Percentiles rank a stretch among this genome's conserved stretches.
Conservation (phyloP, 345 rosid species). For the Eucalyptus albens region DNA sequence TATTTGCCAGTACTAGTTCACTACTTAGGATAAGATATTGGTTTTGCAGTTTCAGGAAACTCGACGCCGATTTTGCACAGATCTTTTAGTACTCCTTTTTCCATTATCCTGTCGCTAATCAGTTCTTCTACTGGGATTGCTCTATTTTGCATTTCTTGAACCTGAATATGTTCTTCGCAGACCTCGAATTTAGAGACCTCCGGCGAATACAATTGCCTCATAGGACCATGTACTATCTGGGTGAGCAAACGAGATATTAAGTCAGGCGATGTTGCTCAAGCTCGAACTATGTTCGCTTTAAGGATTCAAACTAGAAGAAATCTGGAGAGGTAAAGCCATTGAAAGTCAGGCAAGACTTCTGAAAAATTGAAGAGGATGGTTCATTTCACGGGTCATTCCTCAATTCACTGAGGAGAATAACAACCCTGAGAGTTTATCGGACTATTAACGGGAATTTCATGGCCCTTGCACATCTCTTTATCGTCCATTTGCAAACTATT, state of each 20-base stretch:
- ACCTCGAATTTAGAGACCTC: neutral
- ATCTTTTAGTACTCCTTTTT: neutral
- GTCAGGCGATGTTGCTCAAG: neutral
- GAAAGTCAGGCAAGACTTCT: neutral
- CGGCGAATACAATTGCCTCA: neutral
- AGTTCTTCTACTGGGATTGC: neutral
- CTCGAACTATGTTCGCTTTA: neutral
- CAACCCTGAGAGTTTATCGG: neutral
- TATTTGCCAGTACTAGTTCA: neutral
- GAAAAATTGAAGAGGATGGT: neutral
- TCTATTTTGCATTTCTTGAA: neutral
- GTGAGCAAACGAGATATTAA: neutral
- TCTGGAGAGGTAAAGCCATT: neutral
- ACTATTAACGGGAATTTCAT: neutral
- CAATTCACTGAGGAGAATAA: neutral
- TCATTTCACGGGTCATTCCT: neutral
- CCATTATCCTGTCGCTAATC: neutral
- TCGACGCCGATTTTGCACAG: neutral
- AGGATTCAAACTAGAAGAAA: neutral
- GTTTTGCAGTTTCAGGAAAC: neutral
- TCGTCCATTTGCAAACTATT: neutral
- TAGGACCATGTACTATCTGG: neutral
- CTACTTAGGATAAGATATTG: neutral
- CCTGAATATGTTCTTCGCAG: neutral
- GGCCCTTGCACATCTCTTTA: neutral